Evolutionary conservation across 2,329 filamentous ascomycete genomes (phyloP).

Genomic region (Talaromyces verruculosus): DNA sequence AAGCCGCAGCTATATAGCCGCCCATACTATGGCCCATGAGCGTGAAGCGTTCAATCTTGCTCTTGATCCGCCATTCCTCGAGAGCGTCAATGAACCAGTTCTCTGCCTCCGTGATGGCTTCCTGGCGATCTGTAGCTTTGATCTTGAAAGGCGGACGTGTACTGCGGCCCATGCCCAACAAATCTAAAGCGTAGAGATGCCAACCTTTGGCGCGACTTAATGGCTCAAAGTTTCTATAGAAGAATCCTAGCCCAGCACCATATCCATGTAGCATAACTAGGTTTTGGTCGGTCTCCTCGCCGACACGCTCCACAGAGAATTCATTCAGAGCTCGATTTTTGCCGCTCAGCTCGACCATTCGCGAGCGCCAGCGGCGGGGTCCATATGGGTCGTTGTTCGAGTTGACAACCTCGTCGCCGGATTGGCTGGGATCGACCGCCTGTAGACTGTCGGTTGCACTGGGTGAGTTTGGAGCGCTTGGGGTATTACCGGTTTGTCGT

Average conservation of each 20-base stretch:
- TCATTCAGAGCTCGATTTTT: slow-evolving; percentile 89
- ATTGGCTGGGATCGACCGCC: slow-evolving; percentile 38
- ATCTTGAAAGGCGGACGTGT: slow-evolving; percentile 81
- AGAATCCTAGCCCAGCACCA: slow-evolving; percentile 92
- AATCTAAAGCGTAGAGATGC: slow-evolving; percentile 89
- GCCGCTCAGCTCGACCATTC: slow-evolving; percentile 79
- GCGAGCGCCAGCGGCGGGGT: slow-evolving; percentile 79
- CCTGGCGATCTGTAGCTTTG: slow-evolving; percentile 73
- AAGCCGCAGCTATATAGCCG: slow-evolving; percentile 91
- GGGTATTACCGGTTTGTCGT: slow-evolving; percentile 58
- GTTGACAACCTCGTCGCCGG: slow-evolving; percentile 49
- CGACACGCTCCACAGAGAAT: slow-evolving; percentile 81
- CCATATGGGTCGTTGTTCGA: slow-evolving; percentile 73
- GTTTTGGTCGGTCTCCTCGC: slow-evolving; percentile 76
- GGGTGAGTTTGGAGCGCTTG: slow-evolving; percentile 30
- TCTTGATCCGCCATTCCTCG: slow-evolving; percentile 89
- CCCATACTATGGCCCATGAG: slow-evolving; percentile 90
- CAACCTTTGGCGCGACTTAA: slow-evolving; percentile 76
- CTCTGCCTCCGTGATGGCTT: slow-evolving; percentile 84
- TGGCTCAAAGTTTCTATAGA: slow-evolving; percentile 96
- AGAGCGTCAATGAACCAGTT: slow-evolving; percentile 94
- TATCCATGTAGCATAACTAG: slow-evolving; percentile 97
- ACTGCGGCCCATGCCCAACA: slow-evolving; percentile 92
- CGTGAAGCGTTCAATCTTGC: slow-evolving; percentile 90
- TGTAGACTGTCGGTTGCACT: slow-evolving; percentile 35